phyloP scores from a whole-genome alignment of 495 filamentous ascomycete genomes.

The Polyplosphaeria fusca region DNA sequence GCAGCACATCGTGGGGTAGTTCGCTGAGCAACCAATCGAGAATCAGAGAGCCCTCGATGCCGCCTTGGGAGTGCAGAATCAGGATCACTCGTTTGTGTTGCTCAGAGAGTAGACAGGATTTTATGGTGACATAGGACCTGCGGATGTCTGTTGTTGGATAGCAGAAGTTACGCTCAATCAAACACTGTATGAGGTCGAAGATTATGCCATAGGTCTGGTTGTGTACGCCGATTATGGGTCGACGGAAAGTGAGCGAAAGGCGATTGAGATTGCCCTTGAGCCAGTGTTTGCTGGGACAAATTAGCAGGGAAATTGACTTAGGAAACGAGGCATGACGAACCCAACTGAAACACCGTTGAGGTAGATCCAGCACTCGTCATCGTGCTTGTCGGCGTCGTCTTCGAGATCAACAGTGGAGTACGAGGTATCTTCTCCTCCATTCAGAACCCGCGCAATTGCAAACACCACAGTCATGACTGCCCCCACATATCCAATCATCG shows the following conservation, averaged over 20 bases:
- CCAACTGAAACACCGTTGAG: slow-evolving; percentile 67
- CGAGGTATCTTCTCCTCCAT: slow-evolving; percentile 9
- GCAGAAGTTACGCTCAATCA: slow-evolving; percentile 71
- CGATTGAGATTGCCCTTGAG: slow-evolving; percentile 68
- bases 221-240: slow-evolving; percentile 74
- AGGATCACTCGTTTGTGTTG: slow-evolving; percentile 69
- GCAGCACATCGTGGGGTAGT: slow-evolving; percentile 61
- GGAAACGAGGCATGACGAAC: too few relatives aligned
- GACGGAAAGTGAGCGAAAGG: slow-evolving; percentile 68
- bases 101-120: slow-evolving; percentile 55
- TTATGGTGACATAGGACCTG: slow-evolving; percentile 51
- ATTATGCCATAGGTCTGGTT: slow-evolving; percentile 61
- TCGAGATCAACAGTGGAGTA: slow-evolving; percentile 15
- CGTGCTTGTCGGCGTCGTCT: slow-evolving; percentile 25
- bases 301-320: not conserved
- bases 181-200: slow-evolving; percentile 33
- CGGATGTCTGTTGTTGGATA: slow-evolving; percentile 72
- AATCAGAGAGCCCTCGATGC: slow-evolving; percentile 69
- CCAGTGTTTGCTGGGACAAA: slow-evolving; percentile 47
- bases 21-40: slow-evolving; percentile 79
- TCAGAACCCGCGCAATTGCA: slow-evolving; percentile 26
- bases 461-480: slow-evolving; percentile 17
- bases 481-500: slow-evolving; percentile 17
- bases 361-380: slow-evolving; percentile 69
- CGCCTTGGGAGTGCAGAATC: slow-evolving; percentile 79